Conservation (phyloP, 1,284 basidiomycete species). For the Jaminaea rosea region DNA sequence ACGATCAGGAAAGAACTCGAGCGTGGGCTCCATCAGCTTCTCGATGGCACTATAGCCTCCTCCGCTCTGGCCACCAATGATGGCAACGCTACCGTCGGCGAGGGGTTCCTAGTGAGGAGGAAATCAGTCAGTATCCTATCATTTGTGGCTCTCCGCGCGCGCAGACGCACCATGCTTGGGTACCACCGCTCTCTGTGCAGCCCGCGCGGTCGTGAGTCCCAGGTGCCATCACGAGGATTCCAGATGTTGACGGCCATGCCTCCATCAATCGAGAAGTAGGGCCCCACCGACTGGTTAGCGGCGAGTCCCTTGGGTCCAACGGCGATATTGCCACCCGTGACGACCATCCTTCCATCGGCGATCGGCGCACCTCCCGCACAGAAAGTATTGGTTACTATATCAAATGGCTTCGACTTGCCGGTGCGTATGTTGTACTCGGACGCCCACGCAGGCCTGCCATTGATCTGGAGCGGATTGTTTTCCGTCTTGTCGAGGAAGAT, state of each 20-base stretch:
- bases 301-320: conserved; percentile 22
- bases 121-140: too few species aligned
- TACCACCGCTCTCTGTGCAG: conserved; percentile 40
- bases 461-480: conserved; percentile 24
- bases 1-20: conserved; percentile 37
- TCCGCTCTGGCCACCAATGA: conserved; percentile 31
- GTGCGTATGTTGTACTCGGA: conserved; percentile 28
- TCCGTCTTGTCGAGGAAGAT: conserved; percentile 41
- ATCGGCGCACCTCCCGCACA: conserved; percentile 37
- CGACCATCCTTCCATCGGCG: conserved; percentile 29
- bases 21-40: conserved; percentile 26
- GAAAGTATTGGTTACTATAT: conserved; percentile 35
- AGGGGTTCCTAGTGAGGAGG: too few species aligned
- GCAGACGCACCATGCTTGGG: conserved; percentile 35
- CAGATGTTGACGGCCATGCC: conserved; percentile 28
- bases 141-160: too few species aligned
- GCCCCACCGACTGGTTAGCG: conserved; percentile 14
- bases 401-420: conserved; percentile 20
- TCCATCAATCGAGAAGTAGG: conserved; percentile 31
- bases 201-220: conserved; percentile 20
- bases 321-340: conserved; percentile 36
- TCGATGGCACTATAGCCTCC: conserved; percentile 33
- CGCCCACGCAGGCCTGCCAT: conserved; percentile 34
- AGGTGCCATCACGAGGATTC: conserved; percentile 20
- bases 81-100: conserved; percentile 24